These are phyloP conservation scores for Peronosclerospora sorghi DNA, from an alignment of 352 stramenopile species.

Conservation along the genomic window DNA sequence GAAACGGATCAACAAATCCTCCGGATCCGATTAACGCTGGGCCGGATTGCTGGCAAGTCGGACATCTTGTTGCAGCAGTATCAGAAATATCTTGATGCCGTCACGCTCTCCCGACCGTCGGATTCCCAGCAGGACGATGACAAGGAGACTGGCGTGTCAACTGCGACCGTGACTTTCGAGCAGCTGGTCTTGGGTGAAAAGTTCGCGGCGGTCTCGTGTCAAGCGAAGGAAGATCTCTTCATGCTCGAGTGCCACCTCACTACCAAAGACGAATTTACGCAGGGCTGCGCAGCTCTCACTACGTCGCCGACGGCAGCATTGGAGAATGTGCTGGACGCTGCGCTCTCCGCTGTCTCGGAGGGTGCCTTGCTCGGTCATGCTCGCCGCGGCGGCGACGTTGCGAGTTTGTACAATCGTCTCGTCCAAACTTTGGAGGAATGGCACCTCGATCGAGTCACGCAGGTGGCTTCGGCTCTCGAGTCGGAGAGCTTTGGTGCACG, in stretches of 20 bases:
- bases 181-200: slow-evolving; percentile 52
- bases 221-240: slow-evolving; percentile 62
- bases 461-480: slow-evolving; percentile 9
- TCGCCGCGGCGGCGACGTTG: slow-evolving; percentile 15
- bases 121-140: slow-evolving; percentile 12
- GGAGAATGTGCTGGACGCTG: slow-evolving; percentile 56
- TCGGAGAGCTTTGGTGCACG: slow-evolving; percentile 45
- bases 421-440: slow-evolving; percentile 46
- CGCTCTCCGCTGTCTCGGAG: slow-evolving; percentile 44
- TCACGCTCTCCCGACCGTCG: slow-evolving; percentile 18
- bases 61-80: slow-evolving; percentile 61
- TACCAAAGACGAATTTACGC: slow-evolving; percentile 47
- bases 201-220: slow-evolving; percentile 41
- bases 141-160: slow-evolving; percentile 21
- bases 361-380: slow-evolving; percentile 31
- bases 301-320: slow-evolving; percentile 27
- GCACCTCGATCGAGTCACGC: slow-evolving; percentile 16
- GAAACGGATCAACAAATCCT: slow-evolving; percentile 68
- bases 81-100: slow-evolving; percentile 46
- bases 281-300: slow-evolving; percentile 35
- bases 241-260: slow-evolving; percentile 69
- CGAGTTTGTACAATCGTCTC: slow-evolving; percentile 47
- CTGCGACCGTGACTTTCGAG: slow-evolving; percentile 25
- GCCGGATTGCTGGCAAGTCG: slow-evolving; percentile 52
- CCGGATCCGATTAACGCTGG: slow-evolving; percentile 50